Evolutionary conservation across 805 yeast genomes (phyloP).

Genomic region (Yamadazyma tumulicola): DNA sequence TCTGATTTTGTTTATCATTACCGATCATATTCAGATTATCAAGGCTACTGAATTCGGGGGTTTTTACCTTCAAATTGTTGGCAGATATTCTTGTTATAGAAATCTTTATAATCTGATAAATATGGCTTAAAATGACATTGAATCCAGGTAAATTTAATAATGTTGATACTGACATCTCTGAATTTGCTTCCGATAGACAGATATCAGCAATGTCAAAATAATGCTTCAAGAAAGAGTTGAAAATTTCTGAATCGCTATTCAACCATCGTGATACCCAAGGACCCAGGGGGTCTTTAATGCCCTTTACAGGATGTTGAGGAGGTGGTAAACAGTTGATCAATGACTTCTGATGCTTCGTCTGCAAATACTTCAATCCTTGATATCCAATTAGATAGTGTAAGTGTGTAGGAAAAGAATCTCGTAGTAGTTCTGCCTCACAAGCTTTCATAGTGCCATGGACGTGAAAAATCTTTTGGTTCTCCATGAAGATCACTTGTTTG

Average conservation of each 20-base stretch:
- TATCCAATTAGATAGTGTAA: constrained; percentile 29
- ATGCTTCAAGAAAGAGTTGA: constrained; percentile 60
- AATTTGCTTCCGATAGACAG: no score
- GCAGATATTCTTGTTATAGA: constrained; percentile 23
- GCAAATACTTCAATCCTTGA: constrained; percentile 29
- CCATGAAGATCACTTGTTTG: constrained; percentile 43
- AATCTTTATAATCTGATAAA: constrained; percentile 39
- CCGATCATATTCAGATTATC: background rate
- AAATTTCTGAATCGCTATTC: constrained; percentile 52
- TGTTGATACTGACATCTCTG: constrained; percentile 8
- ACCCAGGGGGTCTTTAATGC: constrained; percentile 57
- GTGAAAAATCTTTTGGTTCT: constrained; percentile 6
- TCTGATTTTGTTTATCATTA: constrained; percentile 25
- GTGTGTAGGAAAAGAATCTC: constrained; percentile 23
- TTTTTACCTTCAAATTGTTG: constrained; percentile 11
- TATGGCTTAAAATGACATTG: constrained; percentile 41
- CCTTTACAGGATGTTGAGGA: constrained; percentile 41
- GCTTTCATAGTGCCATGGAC: background rate
- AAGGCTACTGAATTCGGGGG: constrained; percentile 5
- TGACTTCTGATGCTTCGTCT: constrained; percentile 19
- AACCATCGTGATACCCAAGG: constrained; percentile 64
- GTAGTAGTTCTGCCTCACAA: background rate
- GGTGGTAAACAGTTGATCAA: constrained; percentile 36
- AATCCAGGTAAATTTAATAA: constrained; percentile 42
- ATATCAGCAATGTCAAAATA: constrained; percentile 36